Evolutionary conservation across 495 filamentous ascomycete genomes (phyloP).

Genomic region (Neurospora discreta): DNA sequence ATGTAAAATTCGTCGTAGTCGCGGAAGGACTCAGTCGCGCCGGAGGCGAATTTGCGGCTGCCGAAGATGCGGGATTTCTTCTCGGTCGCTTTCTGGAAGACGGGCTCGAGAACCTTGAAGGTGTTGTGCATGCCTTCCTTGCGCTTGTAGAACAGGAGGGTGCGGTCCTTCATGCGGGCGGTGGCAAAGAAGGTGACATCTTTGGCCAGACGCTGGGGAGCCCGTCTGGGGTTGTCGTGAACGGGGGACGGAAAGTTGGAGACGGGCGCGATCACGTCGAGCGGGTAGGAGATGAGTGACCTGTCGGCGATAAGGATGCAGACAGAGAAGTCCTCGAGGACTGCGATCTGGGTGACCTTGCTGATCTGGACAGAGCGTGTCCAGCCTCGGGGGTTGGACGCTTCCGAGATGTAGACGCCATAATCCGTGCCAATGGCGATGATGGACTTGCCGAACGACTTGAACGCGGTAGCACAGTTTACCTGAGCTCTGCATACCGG

Average conservation of each 20-base stretch:
- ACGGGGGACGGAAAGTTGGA: constrained; percentile 49
- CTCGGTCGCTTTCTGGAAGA: constrained; percentile 77
- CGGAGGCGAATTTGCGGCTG: constrained; percentile 33
- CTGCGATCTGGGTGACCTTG: constrained; percentile 83
- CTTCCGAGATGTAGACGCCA: constrained; percentile 80
- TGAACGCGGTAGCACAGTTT: constrained; percentile 88
- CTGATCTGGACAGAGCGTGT: constrained; percentile 60
- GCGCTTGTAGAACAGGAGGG: constrained; percentile 92
- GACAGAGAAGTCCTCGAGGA: constrained; percentile 89
- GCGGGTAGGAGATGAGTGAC: constrained; percentile 83
- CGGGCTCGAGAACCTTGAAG: constrained; percentile 93
- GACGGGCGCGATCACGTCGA: constrained; percentile 75
- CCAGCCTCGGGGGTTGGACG: constrained; percentile 83
- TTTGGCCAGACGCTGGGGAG: constrained; percentile 84
- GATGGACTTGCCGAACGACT: constrained; percentile 70
- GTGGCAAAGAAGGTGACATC: constrained; percentile 95
- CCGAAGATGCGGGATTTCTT: constrained; percentile 63
- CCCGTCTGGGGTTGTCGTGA: constrained; percentile 55
- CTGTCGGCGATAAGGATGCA: constrained; percentile 86
- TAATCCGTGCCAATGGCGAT: constrained; percentile 92
- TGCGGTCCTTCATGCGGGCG: constrained; percentile 91
- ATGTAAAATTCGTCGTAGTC: constrained; percentile 99
- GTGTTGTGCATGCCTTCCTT: constrained; percentile 81
- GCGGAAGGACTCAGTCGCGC: constrained; percentile 88
- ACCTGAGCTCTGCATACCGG: constrained; percentile 75